Conservation (phyloP, 352 stramenopile species). For the Phytophthora litchii region DNA sequence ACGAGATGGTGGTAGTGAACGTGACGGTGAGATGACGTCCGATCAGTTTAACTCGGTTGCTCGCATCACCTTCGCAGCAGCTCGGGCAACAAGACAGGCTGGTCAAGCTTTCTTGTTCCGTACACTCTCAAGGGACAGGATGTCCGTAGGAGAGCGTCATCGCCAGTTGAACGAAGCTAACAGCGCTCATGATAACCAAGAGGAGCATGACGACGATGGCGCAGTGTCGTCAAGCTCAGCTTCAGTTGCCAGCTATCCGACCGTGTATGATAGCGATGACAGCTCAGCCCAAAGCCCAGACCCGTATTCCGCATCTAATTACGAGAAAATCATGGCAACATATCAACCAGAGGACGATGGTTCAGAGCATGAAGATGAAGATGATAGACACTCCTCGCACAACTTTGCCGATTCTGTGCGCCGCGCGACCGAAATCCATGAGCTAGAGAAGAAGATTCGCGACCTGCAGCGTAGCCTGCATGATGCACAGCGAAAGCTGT, state of each 20-base stretch:
- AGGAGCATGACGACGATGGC: conserved; percentile 19
- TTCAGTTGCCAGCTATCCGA: conserved; percentile 49
- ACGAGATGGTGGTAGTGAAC: conserved; percentile 14
- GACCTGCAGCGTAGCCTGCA: conserved; percentile 63
- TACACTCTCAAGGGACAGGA: neutral
- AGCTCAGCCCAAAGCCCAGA: conserved; percentile 38
- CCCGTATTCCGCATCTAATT: conserved; percentile 65
- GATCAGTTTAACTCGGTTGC: conserved; percentile 67
- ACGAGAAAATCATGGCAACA: conserved; percentile 65
- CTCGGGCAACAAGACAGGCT: conserved; percentile 54
- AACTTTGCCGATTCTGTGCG: conserved; percentile 35
- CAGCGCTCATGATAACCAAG: conserved; percentile 18
- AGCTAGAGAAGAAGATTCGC: conserved; percentile 69
- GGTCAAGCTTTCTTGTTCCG: conserved; percentile 58
- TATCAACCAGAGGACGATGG: conserved; percentile 38
- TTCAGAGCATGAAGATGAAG: conserved; percentile 39
- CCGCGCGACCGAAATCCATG: conserved; percentile 43
- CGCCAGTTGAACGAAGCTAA: conserved; percentile 4
- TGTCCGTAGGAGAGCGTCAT: conserved; percentile 35
- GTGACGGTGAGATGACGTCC: conserved; percentile 41
- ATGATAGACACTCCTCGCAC: conserved; percentile 21
- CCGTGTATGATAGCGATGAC: conserved; percentile 34
- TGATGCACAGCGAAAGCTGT: conserved; percentile 67
- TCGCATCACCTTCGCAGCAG: conserved; percentile 70
- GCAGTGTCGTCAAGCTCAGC: conserved; percentile 28